These are phyloP conservation scores for Cladorrhinum sp. DNA, from an alignment of 2,329 filamentous ascomycete species.

Conservation along the genomic window DNA sequence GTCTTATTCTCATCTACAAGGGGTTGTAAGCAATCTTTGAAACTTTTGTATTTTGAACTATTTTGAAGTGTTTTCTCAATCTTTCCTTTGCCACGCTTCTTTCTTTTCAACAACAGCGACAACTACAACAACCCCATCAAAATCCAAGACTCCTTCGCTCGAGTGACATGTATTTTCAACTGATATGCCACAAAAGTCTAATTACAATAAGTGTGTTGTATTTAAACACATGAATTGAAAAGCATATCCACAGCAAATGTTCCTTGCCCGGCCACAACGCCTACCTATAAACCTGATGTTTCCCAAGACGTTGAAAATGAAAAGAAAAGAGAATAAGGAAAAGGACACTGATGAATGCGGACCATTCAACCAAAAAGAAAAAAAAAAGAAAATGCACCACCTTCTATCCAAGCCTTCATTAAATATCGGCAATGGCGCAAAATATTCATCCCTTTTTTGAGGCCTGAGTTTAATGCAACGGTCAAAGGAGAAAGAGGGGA, in stretches of 20 bases:
- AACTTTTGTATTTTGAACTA: not conserved
- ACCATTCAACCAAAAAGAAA: slow-evolving; percentile 1
- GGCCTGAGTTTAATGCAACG: slow-evolving; percentile 7
- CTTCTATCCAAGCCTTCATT: slow-evolving; percentile 16
- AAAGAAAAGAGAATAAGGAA: not conserved
- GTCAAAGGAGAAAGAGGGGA: slow-evolving; percentile 13
- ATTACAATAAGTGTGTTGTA: slow-evolving; percentile 21
- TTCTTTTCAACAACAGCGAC: not conserved
- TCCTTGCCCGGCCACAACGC: slow-evolving; percentile 13
- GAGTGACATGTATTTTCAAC: slow-evolving; percentile 4
- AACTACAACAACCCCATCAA: not conserved
- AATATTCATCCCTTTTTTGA: not conserved
- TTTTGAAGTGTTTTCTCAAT: not conserved
- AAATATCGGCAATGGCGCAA: slow-evolving; percentile 8
- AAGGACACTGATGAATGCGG: not conserved
- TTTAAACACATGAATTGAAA: slow-evolving; percentile 5
- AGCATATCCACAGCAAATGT: slow-evolving; percentile 2
- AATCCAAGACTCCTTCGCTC: not conserved
- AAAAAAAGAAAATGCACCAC: not conserved
- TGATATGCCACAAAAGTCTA: slow-evolving; percentile 16
- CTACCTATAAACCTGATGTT: slow-evolving; percentile 11
- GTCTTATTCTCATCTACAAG: no score
- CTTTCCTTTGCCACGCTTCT: not conserved
- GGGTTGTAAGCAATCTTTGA: not conserved
- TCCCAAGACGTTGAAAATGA: not conserved